These are phyloP conservation scores for Bigelowiella natans DNA, from an alignment of 78 protist genomes.

Conservation along the genomic window DNA sequence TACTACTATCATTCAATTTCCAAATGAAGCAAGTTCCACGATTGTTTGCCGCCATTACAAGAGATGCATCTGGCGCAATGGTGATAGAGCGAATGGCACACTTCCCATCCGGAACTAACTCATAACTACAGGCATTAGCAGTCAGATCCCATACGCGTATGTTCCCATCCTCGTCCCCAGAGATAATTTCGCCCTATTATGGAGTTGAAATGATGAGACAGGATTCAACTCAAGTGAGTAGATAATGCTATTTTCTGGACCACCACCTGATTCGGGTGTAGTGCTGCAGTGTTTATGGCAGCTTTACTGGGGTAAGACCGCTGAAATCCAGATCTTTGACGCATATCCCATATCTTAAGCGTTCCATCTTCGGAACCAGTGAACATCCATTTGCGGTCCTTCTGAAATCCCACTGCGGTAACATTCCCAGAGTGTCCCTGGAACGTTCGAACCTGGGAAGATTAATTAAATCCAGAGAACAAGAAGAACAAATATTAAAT, in stretches of 20 bases:
- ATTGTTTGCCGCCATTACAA: slow-evolving; percentile 67
- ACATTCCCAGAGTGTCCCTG: slow-evolving; percentile 83
- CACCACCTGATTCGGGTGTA: slow-evolving; percentile 77
- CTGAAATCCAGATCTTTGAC: slow-evolving; percentile 69
- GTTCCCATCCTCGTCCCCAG: slow-evolving; percentile 77
- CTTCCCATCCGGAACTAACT: slow-evolving; percentile 68
- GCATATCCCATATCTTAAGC: slow-evolving; percentile 84
- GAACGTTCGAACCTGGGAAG: slow-evolving; percentile 8
- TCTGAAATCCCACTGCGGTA: slow-evolving; percentile 71
- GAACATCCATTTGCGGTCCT: slow-evolving; percentile 77
- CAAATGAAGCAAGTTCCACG: neutral
- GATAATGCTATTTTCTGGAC: neutral
- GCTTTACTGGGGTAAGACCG: slow-evolving; percentile 51
- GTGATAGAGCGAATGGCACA: slow-evolving; percentile 59
- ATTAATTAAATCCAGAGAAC: neutral
- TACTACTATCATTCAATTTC: neutral
- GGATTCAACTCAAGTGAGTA: too few species aligned
- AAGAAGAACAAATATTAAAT: neutral
- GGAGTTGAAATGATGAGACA: neutral
- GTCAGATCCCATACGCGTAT: slow-evolving; percentile 75
- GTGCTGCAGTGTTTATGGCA: slow-evolving; percentile 58
- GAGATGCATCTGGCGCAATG: slow-evolving; percentile 47
- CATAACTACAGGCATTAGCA: slow-evolving; percentile 50
- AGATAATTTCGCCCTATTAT: slow-evolving; percentile 43
- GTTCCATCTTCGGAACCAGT: slow-evolving; percentile 85